phyloP scores from a whole-genome alignment of 768 basidiomycete species.

The Termitomyces sp. region DNA sequence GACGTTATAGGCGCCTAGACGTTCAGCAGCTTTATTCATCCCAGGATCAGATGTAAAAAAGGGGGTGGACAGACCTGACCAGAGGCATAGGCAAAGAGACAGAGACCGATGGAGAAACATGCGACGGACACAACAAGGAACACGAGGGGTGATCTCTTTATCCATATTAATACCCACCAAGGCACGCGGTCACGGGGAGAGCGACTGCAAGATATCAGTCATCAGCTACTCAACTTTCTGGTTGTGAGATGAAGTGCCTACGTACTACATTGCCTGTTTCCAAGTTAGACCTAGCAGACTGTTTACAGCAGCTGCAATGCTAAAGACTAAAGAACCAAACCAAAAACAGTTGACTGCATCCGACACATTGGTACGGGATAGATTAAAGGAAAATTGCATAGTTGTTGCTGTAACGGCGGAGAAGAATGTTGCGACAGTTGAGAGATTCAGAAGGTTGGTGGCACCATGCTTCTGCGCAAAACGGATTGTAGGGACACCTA shows the following conservation, averaged over 20 bases:
- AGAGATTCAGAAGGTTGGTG: slow-evolving; percentile 66
- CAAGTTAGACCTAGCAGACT: slow-evolving; percentile 73
- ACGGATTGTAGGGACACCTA: slow-evolving; percentile 73
- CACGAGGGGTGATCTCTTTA: slow-evolving; percentile 78
- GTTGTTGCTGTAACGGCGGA: slow-evolving; percentile 73
- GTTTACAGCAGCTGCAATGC: slow-evolving; percentile 74
- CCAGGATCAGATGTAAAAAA: neutral
- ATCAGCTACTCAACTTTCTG: slow-evolving; percentile 5
- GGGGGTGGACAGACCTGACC: slow-evolving; percentile 43
- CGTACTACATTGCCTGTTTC: slow-evolving; percentile 83
- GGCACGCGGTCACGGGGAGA: slow-evolving; percentile 74
- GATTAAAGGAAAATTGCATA: slow-evolving; percentile 61
- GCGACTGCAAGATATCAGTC: slow-evolving; percentile 38
- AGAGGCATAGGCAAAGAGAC: slow-evolving; percentile 76
- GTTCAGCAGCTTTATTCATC: neutral
- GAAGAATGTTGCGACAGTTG: slow-evolving; percentile 77
- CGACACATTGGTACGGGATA: slow-evolving; percentile 29
- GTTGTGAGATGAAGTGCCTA: slow-evolving; percentile 14
- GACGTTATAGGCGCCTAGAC: slow-evolving; percentile 56
- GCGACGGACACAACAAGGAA: slow-evolving; percentile 83
- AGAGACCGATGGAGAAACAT: slow-evolving; percentile 76
- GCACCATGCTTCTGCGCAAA: slow-evolving; percentile 74
- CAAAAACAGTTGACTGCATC: slow-evolving; percentile 69
- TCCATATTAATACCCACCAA: slow-evolving; percentile 86
- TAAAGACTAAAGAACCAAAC: slow-evolving; percentile 75